These are phyloP conservation scores for Tieghemostelium lacteum DNA, from an alignment of 78 protist genomes.

Conservation along the genomic window DNA sequence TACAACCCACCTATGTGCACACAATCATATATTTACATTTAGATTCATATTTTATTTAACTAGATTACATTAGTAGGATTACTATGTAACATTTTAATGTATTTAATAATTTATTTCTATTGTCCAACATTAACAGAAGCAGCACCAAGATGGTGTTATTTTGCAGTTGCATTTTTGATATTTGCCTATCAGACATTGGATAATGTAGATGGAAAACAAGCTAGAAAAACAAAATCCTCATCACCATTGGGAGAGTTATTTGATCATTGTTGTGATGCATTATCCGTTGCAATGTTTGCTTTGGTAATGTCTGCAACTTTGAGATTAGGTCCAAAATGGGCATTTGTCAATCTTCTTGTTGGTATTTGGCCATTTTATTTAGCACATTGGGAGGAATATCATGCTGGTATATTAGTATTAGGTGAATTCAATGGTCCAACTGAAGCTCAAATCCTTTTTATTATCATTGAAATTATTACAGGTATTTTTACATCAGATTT, in stretches of 20 bases:
- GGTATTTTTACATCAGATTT: conserved; percentile 57
- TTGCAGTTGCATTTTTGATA: conserved; percentile 70
- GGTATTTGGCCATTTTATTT: conserved; percentile 79
- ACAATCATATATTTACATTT: too few relatives aligned
- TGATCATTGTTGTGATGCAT: conserved; percentile 88
- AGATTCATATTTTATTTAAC: too few relatives aligned
- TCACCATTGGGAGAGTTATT: conserved; percentile 90
- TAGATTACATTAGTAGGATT: conserved; percentile 71
- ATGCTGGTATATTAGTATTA: conserved; percentile 77
- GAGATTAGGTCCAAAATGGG: conserved; percentile 72
- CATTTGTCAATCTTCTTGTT: conserved; percentile 48
- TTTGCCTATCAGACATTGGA: conserved; percentile 86
- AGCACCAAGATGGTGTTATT: conserved; percentile 78
- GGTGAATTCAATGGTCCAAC: conserved; percentile 85
- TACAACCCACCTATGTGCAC: too few relatives aligned
- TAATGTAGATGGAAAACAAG: conserved; percentile 92
- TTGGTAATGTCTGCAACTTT: conserved; percentile 69
- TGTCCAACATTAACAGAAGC: conserved; percentile 34
- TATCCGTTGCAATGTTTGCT: conserved; percentile 80
- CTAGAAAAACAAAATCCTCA: conserved; percentile 84
- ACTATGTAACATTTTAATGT: conserved; percentile 74
- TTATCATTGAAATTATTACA: conserved; percentile 66
- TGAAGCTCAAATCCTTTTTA: conserved; percentile 71
- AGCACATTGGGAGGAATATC: conserved; percentile 86
- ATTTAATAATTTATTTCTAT: conserved; percentile 45